Evolutionary conservation across 768 basidiomycete genomes (phyloP), one percentile per base, ranked within the genome.

Genomic region (Dentipellis sp.): DNA sequence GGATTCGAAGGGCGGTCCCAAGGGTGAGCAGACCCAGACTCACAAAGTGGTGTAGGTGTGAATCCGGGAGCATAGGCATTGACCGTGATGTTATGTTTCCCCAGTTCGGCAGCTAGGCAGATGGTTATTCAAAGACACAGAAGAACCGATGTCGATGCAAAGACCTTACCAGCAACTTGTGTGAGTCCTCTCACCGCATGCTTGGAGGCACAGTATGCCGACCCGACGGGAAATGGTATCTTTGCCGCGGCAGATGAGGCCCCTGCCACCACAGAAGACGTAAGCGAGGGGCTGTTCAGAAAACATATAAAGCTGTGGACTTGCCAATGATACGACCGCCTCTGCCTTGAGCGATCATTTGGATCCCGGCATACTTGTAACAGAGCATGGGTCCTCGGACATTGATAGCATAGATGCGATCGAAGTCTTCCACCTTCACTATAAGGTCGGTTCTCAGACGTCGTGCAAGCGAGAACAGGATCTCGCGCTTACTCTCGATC

Each of bases 271-370:
- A 42, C 19, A 2, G 14, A 14, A 42, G 19, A 19, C 14, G 9
- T 42, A 9, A 42, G 40, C 14, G 40, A 9, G 29, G 29, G 3
- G 3, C 29, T 29, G 29, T 6, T 29, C 6, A 29, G 29, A 29
- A 29, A 29, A 6, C 6, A 29, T 3, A 29, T 6, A 3, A 29
- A 3, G 6, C 29, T 29, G 29, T 29, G 6, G 29, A 29, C 29
- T 29, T 29, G 29, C 29, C 19, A 29, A 29, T 29, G 29, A 29
- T 29, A 29, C 29, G 29, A 6, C 58, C 60, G 2, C 58, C 60
- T 3, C 58, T 47, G 3, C 60, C 60, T 38, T 61, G 60, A 35
- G 49, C 53, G 42, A 61, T 55, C 58, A 61, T 61, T 21, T 61
- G 57, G 16, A 23, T 35, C 19, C 58, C 60, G 35, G 60, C 60